phyloP scores from a whole-genome alignment of 345 rosid genomes.

The Anacardium occidentale region DNA sequence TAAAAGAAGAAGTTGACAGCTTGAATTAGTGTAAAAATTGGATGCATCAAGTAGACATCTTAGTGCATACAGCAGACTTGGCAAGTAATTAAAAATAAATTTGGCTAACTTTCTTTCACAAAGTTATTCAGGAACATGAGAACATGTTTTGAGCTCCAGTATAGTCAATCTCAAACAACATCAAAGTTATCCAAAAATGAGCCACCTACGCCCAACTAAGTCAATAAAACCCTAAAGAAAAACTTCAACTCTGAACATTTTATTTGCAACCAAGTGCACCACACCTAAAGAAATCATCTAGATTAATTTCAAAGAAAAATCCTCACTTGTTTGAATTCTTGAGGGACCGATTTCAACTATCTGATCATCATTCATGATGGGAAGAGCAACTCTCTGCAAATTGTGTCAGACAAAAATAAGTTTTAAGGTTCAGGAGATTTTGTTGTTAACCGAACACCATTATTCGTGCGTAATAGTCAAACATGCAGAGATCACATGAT shows the following conservation, averaged over 20 bases:
- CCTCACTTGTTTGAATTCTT: conserved; percentile 24
- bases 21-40: neutral
- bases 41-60: neutral
- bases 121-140: neutral
- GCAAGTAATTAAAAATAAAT: neutral
- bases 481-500: conserved; percentile 6
- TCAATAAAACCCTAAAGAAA: neutral
- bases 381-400: conserved; percentile 29
- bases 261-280: conserved; percentile 13
- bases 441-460: conserved; percentile 14
- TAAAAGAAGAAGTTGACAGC: neutral
- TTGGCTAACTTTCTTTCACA: neutral
- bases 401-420: conserved; percentile 23
- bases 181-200: conserved; percentile 9
- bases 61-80: neutral
- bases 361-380: conserved; percentile 27
- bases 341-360: conserved; percentile 23
- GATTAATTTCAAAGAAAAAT: conserved; percentile 19
- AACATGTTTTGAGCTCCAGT: neutral
- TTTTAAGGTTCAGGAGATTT: conserved; percentile 21
- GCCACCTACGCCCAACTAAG: neutral
- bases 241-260: neutral
- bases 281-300: conserved; percentile 16
- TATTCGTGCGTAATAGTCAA: conserved; percentile 13
- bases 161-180: neutral